These are phyloP conservation scores for Cystoderma amianthinum DNA, from an alignment of 768 basidiomycete genomes.

Conservation along the genomic window DNA sequence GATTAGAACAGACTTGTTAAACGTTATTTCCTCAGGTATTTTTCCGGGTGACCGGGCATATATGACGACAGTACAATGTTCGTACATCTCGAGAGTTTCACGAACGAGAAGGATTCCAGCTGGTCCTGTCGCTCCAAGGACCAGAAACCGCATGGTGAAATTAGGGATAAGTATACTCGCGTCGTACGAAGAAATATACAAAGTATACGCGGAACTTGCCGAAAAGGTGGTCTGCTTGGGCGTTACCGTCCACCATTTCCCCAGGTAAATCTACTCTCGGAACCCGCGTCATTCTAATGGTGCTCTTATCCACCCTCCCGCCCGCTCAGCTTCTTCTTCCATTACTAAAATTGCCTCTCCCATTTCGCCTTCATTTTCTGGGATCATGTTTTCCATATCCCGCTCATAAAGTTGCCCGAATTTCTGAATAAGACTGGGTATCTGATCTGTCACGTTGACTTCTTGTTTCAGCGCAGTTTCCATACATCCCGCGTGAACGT, in stretches of 20 bases:
- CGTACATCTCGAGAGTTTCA: constrained; percentile 37
- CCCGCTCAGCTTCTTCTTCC: constrained; percentile 35
- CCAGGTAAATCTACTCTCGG: no score
- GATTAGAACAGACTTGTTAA: no score
- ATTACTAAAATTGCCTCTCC: constrained; percentile 37
- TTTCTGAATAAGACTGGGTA: constrained; percentile 38
- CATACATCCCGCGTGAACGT: constrained; percentile 74
- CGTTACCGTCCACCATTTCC: no score
- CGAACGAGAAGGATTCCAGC: constrained; percentile 51
- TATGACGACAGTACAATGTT: constrained; percentile 39
- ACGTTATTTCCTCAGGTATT: constrained; percentile 41
- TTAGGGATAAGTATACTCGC: not conserved
- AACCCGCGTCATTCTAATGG: constrained; percentile 15
- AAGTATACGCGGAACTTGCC: not conserved
- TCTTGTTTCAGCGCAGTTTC: constrained; percentile 32
- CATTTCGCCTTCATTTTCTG: constrained; percentile 36
- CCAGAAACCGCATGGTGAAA: constrained; percentile 37
- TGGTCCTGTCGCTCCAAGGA: constrained; percentile 71
- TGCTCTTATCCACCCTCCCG: constrained; percentile 32
- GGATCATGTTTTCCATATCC: constrained; percentile 36
- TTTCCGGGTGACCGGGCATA: constrained; percentile 63
- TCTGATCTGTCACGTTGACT: constrained; percentile 41
- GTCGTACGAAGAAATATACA: not conserved
- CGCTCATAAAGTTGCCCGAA: constrained; percentile 45
- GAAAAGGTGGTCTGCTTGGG: no score